phyloP scores from a whole-genome alignment of 2,329 filamentous ascomycete species.

The Sporothrix dimorphospora region DNA sequence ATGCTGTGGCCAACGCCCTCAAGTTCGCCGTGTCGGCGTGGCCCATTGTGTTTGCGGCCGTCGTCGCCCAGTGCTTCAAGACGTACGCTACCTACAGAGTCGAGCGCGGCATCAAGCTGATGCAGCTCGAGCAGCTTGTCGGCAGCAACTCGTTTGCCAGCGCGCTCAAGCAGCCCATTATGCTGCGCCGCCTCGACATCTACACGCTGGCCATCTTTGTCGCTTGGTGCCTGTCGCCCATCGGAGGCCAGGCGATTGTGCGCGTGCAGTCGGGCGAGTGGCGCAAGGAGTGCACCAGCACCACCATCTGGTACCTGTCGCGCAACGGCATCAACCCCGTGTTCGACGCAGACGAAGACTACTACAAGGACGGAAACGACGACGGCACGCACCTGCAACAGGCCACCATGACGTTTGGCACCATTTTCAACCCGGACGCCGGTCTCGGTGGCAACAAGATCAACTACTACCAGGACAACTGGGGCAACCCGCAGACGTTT shows the following conservation, averaged over 20 bases:
- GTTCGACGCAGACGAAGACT: background rate
- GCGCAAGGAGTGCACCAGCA: background rate
- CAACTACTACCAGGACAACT: background rate
- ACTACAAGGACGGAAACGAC: slow-evolving; percentile 1
- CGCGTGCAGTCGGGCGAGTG: background rate
- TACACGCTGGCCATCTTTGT: slow-evolving; percentile 29
- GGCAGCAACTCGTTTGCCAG: slow-evolving; percentile 31
- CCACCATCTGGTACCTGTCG: background rate
- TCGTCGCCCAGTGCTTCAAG: slow-evolving; percentile 35
- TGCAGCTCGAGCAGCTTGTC: slow-evolving; percentile 29
- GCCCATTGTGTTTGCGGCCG: slow-evolving; percentile 36
- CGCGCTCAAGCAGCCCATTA: slow-evolving; percentile 26
- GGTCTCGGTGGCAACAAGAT: background rate
- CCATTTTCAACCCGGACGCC: background rate
- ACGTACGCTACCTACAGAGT: slow-evolving; percentile 32
- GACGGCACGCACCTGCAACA: slow-evolving; percentile 4
- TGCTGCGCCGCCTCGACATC: slow-evolving; percentile 27
- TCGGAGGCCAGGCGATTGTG: slow-evolving; percentile 32
- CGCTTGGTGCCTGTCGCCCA: slow-evolving; percentile 32
- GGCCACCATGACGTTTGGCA: background rate
- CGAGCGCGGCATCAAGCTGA: slow-evolving; percentile 30
- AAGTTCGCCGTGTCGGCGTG: slow-evolving; percentile 32
- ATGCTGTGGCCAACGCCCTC: slow-evolving; percentile 28
- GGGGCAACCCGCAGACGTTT: background rate
- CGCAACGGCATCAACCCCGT: background rate